These are phyloP conservation scores for Rhynchospora tenuis DNA, from an alignment of 176 grass and related monocot species.

Conservation along the genomic window DNA sequence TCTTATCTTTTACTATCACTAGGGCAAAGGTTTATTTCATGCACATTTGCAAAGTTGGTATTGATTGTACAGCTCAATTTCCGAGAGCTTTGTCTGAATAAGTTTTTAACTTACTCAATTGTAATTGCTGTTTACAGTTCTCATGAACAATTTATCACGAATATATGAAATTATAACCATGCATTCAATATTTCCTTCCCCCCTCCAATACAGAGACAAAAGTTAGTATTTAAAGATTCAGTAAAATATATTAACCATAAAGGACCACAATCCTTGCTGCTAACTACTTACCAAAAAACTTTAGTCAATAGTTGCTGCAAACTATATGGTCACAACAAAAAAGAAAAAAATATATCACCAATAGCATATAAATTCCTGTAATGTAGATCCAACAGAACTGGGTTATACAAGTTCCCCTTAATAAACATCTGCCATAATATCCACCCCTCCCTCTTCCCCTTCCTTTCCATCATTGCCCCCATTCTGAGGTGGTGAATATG, in stretches of 20 bases:
- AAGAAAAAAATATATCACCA: background rate
- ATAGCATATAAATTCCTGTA: background rate
- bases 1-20: background rate
- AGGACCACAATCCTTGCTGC: background rate
- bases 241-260: background rate
- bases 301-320: background rate
- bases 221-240: background rate
- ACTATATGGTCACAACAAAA: background rate
- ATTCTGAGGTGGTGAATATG: background rate
- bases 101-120: background rate
- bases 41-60: background rate
- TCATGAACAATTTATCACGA: background rate
- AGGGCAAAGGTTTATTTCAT: background rate
- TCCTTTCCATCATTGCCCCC: constrained; percentile 6
- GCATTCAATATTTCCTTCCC: background rate
- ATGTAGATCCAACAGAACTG: background rate
- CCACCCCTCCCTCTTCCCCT: constrained; percentile 34
- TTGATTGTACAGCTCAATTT: background rate
- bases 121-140: background rate
- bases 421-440: constrained; percentile 48
- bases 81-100: background rate
- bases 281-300: background rate
- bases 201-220: background rate
- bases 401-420: constrained; percentile 47
- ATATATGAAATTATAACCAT: background rate